Base-by-base conservation (phyloP, 768 basidiomycete genomes). In the Trametes gibbosa region DNA sequence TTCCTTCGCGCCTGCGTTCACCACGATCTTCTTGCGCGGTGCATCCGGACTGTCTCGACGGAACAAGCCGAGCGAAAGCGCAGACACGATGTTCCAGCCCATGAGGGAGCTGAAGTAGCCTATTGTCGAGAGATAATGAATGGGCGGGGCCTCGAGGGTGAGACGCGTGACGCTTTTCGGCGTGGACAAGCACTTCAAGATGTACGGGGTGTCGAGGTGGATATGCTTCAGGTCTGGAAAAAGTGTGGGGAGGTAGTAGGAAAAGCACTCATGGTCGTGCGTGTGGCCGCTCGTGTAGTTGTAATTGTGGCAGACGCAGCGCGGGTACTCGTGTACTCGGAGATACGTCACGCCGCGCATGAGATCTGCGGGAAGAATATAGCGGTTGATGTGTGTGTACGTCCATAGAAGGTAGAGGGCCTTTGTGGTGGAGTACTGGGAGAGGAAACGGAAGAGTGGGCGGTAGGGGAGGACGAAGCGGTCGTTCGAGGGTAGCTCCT, bases 31-130 rank as follows among this genome's bases (percentile, higher is more conserved):
- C 56, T 41, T 53, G 19, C 50, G 35, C 14, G 39, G 47, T 14
- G 29, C 50, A 19, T 54, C 46, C 6, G 27, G 13, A 10, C 32
- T 27, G 17, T 47, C 42, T 5, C 37, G 53, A 16, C 55, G 43
- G 24, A 62, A 45, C 16, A 62, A 24, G 25, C 61, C 56, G 17
- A 40, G 27, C 6, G 37, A 14, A 3, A 62, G 56, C 16, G 48
- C 61, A 6, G 61, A 57, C 37, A 57, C 50, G 56, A 62, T 49
- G 52, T 62, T 62, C 61, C 61, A 62, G n/a, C 47, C 39, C 51
- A 58, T 45, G 17, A 62, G 52, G 6, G 61, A 57, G 46, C 56
- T 54, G 47, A 48, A 57, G n/a, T 54, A 32, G 16, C 61, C 61
- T 5, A 45, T 17, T 19, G 35, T 25, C 17, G 50, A 43, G 21